Evolutionary conservation across 495 filamentous ascomycete species (phyloP), one percentile per base, ranked within the genome.

Genomic region (Podospora comata): DNA sequence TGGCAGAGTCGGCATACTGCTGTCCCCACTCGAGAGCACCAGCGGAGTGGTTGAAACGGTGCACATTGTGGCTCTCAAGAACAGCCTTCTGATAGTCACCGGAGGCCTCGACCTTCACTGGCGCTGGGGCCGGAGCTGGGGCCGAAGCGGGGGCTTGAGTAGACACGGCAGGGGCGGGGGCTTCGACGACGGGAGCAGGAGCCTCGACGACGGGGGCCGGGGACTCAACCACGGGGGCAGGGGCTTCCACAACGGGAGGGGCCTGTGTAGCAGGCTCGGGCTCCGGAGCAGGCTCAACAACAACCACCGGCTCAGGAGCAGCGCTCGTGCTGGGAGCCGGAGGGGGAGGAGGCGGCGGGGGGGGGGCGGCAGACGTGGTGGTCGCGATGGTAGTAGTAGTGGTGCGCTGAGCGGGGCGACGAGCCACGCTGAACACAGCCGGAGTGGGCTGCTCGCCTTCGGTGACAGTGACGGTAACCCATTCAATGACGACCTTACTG

Each of bases 1-100:
- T 27, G 54, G 95, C 93, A 57, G 82, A 90, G n/a, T 74, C 67
- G 54, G 89, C 89, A 55, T 92, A 83, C 60, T 79, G 78, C 4
- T 81, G 75, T 69, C 86, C 82, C 88, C 90, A 98, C 48, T 70
- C 74, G 23, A 98, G 70, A 53, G 81, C 85, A 18, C 76, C 72
- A 44, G 88, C 87, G 23, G 90, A 91, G 83, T 97, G 93, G 81
- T 92, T 93, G 75, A 85, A 84, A 72, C 95, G 94, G 79, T 93
- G 91, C 55, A 88, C 69, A 82, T 97, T 97, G 86, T 99, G 95
- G 78, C 90, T 87, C 73, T 87, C 82, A 54, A 94, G 74, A 56
- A 73, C 74, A 30, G 77, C 73, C 64, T 69, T 73, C 15, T 27
- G n/a, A 68, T 78, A 81, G 70, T 80, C 80, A 48, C 13, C 18